Conservation (phyloP, 2,329 filamentous ascomycete species). For the Metarhizium guizhouense region DNA sequence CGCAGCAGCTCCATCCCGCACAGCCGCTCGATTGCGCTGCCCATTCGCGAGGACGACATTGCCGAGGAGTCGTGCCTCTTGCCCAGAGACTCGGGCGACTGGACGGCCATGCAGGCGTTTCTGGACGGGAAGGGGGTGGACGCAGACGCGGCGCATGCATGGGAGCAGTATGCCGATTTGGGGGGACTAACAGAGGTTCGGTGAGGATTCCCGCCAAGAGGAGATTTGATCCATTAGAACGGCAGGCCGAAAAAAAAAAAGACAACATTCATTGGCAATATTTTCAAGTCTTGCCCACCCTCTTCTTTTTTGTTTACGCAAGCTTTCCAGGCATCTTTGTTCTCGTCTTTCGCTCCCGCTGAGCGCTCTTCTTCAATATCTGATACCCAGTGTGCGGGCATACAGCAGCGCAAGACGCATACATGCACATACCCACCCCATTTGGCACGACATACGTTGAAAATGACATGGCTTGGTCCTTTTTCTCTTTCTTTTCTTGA, state of each 20-base stretch:
- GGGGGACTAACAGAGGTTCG: conserved; percentile 33
- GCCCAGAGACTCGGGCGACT: conserved; percentile 23
- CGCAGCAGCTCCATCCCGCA: conserved; percentile 12
- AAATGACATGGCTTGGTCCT: not conserved
- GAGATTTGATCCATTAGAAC: too few species aligned
- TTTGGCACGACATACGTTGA: not conserved
- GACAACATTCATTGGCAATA: not conserved
- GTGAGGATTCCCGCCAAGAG: conserved; percentile 10
- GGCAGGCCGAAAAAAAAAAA: too few species aligned
- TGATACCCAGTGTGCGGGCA: conserved; percentile 3
- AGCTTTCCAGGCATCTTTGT: not conserved
- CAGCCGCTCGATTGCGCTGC: conserved; percentile 8
- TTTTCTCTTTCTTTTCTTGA: not conserved
- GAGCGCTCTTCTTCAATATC: not conserved
- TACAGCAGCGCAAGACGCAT: not conserved
- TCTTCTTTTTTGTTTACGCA: conserved; percentile 4
- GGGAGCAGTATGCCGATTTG: conserved; percentile 38
- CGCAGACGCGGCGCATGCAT: conserved; percentile 20
- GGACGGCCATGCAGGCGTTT: conserved; percentile 28
- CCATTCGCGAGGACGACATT: conserved; percentile 12
- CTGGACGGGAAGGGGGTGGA: conserved; percentile 17
- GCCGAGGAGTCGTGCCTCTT: conserved; percentile 18
- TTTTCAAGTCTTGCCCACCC: not conserved
- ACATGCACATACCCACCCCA: not conserved
- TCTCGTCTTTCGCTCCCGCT: conserved; percentile 3